phyloP scores from a whole-genome alignment of 768 basidiomycete genomes.

The Mycena floridula region DNA sequence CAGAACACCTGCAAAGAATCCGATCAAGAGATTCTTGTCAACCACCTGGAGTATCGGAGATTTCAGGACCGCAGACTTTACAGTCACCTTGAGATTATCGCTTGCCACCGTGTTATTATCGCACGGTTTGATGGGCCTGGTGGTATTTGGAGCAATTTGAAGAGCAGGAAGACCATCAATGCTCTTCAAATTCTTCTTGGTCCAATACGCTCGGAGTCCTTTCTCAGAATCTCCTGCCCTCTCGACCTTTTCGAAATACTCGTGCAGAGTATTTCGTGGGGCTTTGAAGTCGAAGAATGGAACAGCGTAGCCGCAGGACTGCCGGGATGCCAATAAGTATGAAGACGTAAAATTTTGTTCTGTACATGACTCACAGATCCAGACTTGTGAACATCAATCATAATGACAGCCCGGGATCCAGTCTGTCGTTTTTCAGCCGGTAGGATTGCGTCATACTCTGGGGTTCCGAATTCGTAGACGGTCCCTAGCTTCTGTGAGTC shows the following conservation, averaged over 20 bases:
- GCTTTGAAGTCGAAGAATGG: conserved; percentile 31
- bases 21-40: no score
- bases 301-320: conserved; percentile 43
- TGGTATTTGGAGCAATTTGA: background rate
- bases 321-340: background rate
- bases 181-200: conserved; percentile 1
- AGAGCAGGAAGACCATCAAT: conserved; percentile 6
- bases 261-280: conserved; percentile 30
- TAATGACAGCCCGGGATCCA: conserved; percentile 38
- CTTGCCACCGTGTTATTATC: no score
- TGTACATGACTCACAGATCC: conserved; percentile 26
- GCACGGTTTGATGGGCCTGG: no score
- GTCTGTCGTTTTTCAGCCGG: conserved; percentile 25
- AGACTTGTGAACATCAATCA: conserved; percentile 39
- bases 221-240: background rate
- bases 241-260: background rate
- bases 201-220: conserved; percentile 5
- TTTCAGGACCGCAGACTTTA: no score
- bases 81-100: no score
- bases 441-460: conserved; percentile 33
- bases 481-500: conserved; percentile 20
- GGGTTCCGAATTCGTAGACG: conserved; percentile 38
- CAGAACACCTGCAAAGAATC: no score
- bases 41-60: no score
- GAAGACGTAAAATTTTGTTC: background rate